These are phyloP conservation scores for Tetragonia tetragonoides DNA, from an alignment of 148 eudicot species.

Conservation along the genomic window DNA sequence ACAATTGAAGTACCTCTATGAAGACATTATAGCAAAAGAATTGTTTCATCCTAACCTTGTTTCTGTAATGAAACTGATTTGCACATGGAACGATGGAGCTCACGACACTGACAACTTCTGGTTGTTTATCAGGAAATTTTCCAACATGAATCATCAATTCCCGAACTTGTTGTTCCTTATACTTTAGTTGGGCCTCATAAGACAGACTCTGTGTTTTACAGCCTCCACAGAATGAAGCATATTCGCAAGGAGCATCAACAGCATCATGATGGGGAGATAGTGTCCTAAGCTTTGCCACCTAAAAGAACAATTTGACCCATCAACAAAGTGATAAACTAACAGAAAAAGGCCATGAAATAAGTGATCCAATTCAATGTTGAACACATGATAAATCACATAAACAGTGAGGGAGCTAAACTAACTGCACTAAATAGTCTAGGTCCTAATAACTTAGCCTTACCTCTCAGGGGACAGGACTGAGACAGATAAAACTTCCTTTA, in stretches of 20 bases:
- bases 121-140: slow-evolving; percentile 56
- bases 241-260: slow-evolving; percentile 96
- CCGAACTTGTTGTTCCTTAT: slow-evolving; percentile 82
- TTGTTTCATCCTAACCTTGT: slow-evolving; percentile 54
- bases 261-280: slow-evolving; percentile 67
- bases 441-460: neutral
- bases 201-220: slow-evolving; percentile 85
- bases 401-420: neutral
- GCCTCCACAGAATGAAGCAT: slow-evolving; percentile 92
- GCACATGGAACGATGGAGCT: slow-evolving; percentile 90
- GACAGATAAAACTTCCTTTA: neutral
- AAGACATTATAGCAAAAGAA: neutral
- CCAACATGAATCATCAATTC: slow-evolving; percentile 82
- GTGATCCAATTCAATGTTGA: neutral
- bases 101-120: slow-evolving; percentile 46
- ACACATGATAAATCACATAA: slow-evolving; percentile 3
- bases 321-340: neutral
- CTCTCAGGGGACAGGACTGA: neutral
- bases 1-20: neutral
- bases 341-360: neutral
- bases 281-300: slow-evolving; percentile 84
- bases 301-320: slow-evolving; percentile 17
- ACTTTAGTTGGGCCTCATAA: slow-evolving; percentile 86
- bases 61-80: slow-evolving; percentile 86
- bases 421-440: neutral